Conservation (phyloP, 257 asterid genomes). For the Craterostigma plantagineum region DNA sequence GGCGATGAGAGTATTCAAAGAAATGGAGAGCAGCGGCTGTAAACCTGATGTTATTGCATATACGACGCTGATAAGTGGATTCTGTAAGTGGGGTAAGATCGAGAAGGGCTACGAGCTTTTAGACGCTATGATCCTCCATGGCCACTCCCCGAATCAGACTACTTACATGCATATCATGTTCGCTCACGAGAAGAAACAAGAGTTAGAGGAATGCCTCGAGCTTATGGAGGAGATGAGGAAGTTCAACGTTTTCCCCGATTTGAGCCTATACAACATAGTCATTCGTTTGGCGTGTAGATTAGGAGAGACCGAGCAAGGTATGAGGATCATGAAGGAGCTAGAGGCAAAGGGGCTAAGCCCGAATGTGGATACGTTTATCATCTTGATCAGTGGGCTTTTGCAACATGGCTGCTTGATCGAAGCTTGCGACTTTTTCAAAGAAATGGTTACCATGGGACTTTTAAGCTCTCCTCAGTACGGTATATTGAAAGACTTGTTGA, state of each 20-base stretch:
- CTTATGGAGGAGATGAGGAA: conserved; percentile 60
- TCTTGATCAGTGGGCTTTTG: conserved; percentile 53
- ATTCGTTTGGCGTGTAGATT: conserved; percentile 60
- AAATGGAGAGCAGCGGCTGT: conserved; percentile 60
- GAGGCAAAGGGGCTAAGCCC: conserved; percentile 60
- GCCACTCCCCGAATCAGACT: conserved; percentile 45
- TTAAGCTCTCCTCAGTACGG: conserved; percentile 74
- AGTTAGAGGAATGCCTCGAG: conserved; percentile 60
- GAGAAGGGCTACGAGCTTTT: conserved; percentile 48
- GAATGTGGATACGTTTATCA: conserved; percentile 50
- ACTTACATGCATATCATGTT: conserved; percentile 61
- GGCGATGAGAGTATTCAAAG: conserved; percentile 41
- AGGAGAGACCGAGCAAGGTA: conserved; percentile 51
- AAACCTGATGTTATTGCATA: conserved; percentile 62
- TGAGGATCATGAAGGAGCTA: conserved; percentile 37
- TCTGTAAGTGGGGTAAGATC: conserved; percentile 62
- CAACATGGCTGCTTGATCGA: conserved; percentile 44
- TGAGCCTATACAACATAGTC: conserved; percentile 32
- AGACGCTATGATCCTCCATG: conserved; percentile 48
- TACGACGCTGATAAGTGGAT: conserved; percentile 72
- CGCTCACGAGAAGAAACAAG: conserved; percentile 84
- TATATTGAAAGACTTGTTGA: conserved; percentile 52
- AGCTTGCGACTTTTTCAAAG: conserved; percentile 66
- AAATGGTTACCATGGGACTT: conserved; percentile 78
- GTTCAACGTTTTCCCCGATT: conserved; percentile 40